Evolutionary conservation across 1,284 basidiomycete species (phyloP), one percentile per base, ranked within the genome.

Genomic region (Ustilago hordei): DNA sequence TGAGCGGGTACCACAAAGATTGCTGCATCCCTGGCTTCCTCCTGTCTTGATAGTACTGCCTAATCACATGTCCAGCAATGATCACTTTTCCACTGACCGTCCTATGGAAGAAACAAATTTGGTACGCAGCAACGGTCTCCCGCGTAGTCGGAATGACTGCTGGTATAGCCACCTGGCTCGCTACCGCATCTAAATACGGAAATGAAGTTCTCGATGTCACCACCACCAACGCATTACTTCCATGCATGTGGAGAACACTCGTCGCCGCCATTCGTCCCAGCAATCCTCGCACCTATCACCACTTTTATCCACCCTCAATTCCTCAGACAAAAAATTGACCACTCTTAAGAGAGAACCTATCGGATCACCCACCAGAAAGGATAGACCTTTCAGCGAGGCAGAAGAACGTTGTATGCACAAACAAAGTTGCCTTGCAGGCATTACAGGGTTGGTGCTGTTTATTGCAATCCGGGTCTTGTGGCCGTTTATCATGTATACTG

Each of bases 401-500:
- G 64, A 76, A 64, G 34, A 43, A 17, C 55, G 67, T 35, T 73
- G 55, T 53, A 75, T 79, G 69, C 31, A 62, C 12, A 32, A 41
- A 1, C 69, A 71, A 45, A 64, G 64, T 4, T 11, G 38, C 9
- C 38, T 81, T 50, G 67, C 80, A 0, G 73, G 52, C 3, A 38
- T 64, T 39, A 60, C 63, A 5, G 69, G 58, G 17, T 56, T 69
- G 8, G 39, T 69, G 5, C 60, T 83, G 23, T 82, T 82, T 58
- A 48, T 84, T 19, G 78, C 68, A 1, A 53, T 85, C n/a, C 81
- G 83, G 78, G 53, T 86, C 17, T 64, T 86, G 6, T 84, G 81
- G 81, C 84, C 84, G 0, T 81, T 84, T 38, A 73, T 75, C 32
- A 81, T 86, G 72, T 86, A 84, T 61, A 78, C 75, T 86, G 72